These are phyloP conservation scores for Piromyces sp. DNA, from an alignment of 192 early-diverging fungal genomes.

Conservation along the genomic window DNA sequence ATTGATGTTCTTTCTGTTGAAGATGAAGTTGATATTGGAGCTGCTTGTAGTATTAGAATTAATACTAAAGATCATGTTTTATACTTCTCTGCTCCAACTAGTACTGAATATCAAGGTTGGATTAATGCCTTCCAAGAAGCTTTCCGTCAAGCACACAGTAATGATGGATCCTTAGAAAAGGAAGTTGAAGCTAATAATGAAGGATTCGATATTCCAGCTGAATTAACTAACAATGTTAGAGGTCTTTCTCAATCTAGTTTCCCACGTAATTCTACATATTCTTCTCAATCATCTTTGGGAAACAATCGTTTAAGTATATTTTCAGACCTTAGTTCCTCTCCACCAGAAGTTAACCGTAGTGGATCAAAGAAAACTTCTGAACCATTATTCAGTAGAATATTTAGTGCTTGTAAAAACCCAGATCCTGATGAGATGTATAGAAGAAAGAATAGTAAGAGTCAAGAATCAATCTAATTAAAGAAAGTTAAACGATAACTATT, in stretches of 20 bases:
- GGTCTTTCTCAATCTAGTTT: not conserved
- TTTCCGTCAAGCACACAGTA: not conserved
- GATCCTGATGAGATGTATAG: not conserved
- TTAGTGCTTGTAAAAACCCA: not conserved
- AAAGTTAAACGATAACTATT: too few species aligned
- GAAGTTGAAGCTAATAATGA: not conserved
- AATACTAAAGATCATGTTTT: not conserved
- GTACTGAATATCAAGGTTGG: not conserved
- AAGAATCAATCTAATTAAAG: not conserved
- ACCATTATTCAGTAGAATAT: not conserved
- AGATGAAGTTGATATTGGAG: not conserved
- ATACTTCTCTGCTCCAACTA: not conserved
- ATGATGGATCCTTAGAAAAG: not conserved
- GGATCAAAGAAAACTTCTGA: not conserved
- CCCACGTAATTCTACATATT: not conserved
- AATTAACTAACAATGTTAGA: not conserved
- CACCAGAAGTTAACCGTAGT: not conserved
- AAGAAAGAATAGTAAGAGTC: not conserved
- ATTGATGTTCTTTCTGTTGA: not conserved
- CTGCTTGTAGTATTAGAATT: not conserved
- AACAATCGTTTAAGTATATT: not conserved
- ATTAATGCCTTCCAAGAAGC: not conserved
- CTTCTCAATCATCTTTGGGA: too few species aligned
- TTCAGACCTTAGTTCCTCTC: not conserved
- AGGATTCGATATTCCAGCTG: not conserved